Conservation (phyloP, 2,329 filamentous ascomycete genomes). For the Emmonsiellopsis sp. region DNA sequence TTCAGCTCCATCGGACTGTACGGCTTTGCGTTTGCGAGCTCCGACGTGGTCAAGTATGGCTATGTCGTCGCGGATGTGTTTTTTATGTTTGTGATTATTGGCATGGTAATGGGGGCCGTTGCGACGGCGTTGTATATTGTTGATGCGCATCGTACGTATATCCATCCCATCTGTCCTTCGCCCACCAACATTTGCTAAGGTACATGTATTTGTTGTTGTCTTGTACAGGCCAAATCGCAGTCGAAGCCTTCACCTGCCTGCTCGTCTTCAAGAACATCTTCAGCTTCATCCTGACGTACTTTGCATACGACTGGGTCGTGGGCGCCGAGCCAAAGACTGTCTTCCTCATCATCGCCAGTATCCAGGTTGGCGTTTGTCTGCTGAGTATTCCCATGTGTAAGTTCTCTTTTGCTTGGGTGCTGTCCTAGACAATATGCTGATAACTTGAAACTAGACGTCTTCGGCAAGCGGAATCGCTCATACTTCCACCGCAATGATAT, state of each 20-base stretch:
- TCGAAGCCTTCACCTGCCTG: slow-evolving; percentile 83
- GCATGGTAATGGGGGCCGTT: slow-evolving; percentile 87
- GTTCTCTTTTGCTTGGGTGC: slow-evolving; percentile 27
- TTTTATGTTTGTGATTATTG: slow-evolving; percentile 73
- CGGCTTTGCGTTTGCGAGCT: slow-evolving; percentile 68
- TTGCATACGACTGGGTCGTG: slow-evolving; percentile 75
- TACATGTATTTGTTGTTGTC: too few species aligned
- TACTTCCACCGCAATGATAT: slow-evolving; percentile 70
- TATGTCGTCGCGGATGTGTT: slow-evolving; percentile 72
- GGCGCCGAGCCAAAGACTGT: slow-evolving; percentile 44
- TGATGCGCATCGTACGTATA: slow-evolving; percentile 70
- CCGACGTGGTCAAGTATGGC: slow-evolving; percentile 51
- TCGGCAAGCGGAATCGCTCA: slow-evolving; percentile 65
- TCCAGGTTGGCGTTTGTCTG: slow-evolving; percentile 69
- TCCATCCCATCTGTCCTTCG: too few species aligned
- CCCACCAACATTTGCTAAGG: too few species aligned
- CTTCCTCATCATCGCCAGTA: slow-evolving; percentile 63
- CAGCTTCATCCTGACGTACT: slow-evolving; percentile 74
- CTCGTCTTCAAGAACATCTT: slow-evolving; percentile 95
- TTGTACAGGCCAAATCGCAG: slow-evolving; percentile 59
- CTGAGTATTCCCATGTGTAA: slow-evolving; percentile 70
- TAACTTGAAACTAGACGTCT: slow-evolving; percentile 50
- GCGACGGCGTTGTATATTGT: slow-evolving; percentile 81
- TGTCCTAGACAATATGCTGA: neutral
- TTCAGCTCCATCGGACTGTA: slow-evolving; percentile 71